A percentile compares a stretch with the other conserved stretches of the same genome.
These are phyloP conservation scores for Xerophyta viscosa DNA, from an alignment of 106 monocot species.

Conservation along the genomic window DNA sequence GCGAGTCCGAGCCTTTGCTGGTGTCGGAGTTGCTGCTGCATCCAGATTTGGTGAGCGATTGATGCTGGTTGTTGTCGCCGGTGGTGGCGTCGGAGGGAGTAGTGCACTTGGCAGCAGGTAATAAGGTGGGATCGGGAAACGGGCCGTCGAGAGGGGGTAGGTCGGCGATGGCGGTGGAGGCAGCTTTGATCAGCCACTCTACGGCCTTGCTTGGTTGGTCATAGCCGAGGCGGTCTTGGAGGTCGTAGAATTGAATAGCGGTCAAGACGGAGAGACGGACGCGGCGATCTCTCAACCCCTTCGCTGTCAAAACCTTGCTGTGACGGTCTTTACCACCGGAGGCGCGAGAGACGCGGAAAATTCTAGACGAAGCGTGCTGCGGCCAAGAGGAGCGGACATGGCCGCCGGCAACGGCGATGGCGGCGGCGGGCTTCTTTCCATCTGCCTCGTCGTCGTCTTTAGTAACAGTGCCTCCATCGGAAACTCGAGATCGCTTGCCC, in stretches of 20 bases:
- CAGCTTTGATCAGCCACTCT: conserved; percentile 76
- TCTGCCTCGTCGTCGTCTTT: conserved; percentile 14
- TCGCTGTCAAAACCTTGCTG: conserved; percentile 93
- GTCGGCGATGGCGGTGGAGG: conserved; percentile 62
- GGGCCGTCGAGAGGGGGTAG: conserved; percentile 57
- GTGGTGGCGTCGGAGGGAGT: background rate
- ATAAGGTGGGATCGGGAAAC: conserved; percentile 27
- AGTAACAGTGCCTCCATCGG: conserved; percentile 6
- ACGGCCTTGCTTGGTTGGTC: conserved; percentile 46
- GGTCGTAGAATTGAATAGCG: conserved; percentile 52
- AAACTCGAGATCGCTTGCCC: conserved; percentile 37
- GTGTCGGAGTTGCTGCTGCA: conserved; percentile 94
- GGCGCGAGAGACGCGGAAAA: conserved; percentile 79
- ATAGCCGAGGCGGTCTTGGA: conserved; percentile 47
- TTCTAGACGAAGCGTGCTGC: conserved; percentile 82
- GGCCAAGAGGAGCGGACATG: conserved; percentile 10
- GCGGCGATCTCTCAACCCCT: conserved; percentile 54
- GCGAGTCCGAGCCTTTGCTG: conserved; percentile 85
- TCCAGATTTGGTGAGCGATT: conserved; percentile 39
- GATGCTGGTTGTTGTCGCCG: conserved; percentile 19
- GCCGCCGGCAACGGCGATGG: background rate
- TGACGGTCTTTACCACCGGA: conserved; percentile 98
- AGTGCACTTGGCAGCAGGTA: too few relatives aligned
- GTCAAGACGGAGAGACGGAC: conserved; percentile 41
- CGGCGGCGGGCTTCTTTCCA: background rate